Conservation (phyloP, 164 flowering plant genomes). For the Umbilicus rupestris region DNA sequence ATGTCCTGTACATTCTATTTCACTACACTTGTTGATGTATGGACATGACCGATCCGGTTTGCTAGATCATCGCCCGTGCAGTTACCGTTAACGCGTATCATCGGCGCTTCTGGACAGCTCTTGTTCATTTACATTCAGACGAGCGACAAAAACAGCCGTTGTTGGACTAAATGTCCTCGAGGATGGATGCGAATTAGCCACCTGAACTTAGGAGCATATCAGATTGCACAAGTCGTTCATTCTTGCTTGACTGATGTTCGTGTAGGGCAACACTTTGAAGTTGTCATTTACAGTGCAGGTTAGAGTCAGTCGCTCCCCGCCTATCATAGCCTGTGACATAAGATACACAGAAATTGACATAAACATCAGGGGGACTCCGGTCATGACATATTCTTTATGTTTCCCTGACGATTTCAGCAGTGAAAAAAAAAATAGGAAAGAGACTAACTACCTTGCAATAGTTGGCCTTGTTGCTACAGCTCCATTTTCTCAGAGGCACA, state of each 20-base stretch:
- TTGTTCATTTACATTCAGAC: neutral
- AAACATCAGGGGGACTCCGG: neutral
- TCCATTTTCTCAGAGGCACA: slow-evolving; percentile 59
- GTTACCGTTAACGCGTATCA: neutral
- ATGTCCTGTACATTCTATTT: neutral
- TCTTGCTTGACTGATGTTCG: slow-evolving; percentile 45
- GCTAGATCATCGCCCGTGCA: neutral
- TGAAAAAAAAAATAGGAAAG: neutral
- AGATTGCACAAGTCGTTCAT: slow-evolving; percentile 54
- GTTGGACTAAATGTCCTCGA: neutral
- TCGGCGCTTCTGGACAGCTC: neutral
- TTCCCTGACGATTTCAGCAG: neutral
- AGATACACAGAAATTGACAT: neutral
- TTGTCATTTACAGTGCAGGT: slow-evolving; percentile 49
- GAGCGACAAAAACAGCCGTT: neutral
- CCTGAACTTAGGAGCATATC: slow-evolving; percentile 33
- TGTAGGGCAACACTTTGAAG: slow-evolving; percentile 42
- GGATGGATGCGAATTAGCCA: too few species aligned
- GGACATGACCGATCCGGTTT: neutral
- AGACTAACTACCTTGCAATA: slow-evolving; percentile 47
- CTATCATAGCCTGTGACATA: slow-evolving; percentile 43
- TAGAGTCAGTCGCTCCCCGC: slow-evolving; percentile 39
- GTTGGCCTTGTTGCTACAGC: slow-evolving; percentile 38
- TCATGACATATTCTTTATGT: neutral
- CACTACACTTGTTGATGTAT: neutral